phyloP scores from a whole-genome alignment of 352 stramenopile species.

The Phytophthora ramorum region DNA sequence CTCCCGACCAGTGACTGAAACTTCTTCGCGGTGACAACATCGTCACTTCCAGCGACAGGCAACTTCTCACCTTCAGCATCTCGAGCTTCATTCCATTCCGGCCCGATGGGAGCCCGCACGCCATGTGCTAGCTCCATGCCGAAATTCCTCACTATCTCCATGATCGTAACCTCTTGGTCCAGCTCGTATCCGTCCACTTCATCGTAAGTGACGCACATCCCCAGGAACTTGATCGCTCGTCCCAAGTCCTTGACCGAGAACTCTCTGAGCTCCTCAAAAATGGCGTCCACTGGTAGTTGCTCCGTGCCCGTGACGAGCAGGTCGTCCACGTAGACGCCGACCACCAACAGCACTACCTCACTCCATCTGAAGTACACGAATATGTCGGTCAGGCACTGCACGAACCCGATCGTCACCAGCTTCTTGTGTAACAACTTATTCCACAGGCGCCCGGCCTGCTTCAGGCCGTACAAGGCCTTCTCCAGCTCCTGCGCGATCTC shows the following conservation, averaged over 20 bases:
- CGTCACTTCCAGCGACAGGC: neutral
- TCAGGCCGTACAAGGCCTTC: constrained; percentile 43
- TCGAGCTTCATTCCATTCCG: neutral
- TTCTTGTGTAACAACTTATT: neutral
- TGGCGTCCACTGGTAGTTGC: neutral
- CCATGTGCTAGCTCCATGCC: neutral
- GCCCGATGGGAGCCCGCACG: neutral
- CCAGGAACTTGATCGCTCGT: constrained; percentile 24
- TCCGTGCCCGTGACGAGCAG: constrained; percentile 27
- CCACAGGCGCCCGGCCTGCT: constrained; percentile 40
- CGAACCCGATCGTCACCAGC: no score
- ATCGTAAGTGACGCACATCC: constrained; percentile 27
- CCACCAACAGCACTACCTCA: constrained; percentile 1
- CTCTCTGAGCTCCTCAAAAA: constrained; percentile 2
- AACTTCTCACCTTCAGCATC: neutral
- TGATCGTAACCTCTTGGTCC: constrained; percentile 23
- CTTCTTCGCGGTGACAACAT: neutral
- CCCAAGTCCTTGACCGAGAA: constrained; percentile 36
- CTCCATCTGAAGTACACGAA: constrained; percentile 30
- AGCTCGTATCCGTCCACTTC: constrained; percentile 7
- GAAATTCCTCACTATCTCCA: constrained; percentile 22
- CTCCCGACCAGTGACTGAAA: neutral
- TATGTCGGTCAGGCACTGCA: constrained; percentile 22
- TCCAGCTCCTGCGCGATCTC: constrained; percentile 22
- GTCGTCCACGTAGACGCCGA: constrained; percentile 42